phyloP scores from a whole-genome alignment of 2,329 filamentous ascomycete species.

The Epichloe sylvatica region DNA sequence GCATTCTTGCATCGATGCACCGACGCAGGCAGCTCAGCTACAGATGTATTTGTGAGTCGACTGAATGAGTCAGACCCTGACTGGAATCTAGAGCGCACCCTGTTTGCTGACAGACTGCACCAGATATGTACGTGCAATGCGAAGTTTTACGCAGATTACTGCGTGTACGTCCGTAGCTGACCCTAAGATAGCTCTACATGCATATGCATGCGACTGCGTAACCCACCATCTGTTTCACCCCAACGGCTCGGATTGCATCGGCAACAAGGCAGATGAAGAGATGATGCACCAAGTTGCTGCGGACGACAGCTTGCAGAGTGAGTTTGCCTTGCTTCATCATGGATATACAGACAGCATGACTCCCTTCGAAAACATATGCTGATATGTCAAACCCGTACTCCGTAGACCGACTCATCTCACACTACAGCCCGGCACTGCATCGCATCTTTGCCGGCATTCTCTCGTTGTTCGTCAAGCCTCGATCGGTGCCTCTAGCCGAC shows the following conservation, averaged over 20 bases:
- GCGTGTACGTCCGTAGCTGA: background rate
- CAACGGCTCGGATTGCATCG: constrained; percentile 46
- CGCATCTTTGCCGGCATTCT: constrained; percentile 31
- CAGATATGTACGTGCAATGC: constrained; percentile 4
- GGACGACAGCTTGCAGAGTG: constrained; percentile 53
- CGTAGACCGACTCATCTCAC: constrained; percentile 43
- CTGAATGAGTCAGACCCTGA: background rate
- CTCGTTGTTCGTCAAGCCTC: constrained; percentile 36
- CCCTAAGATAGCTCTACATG: constrained; percentile 33
- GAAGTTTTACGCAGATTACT: background rate
- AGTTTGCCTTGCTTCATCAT: background rate
- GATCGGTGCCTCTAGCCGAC: constrained; percentile 45
- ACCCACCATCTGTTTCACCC: constrained; percentile 58
- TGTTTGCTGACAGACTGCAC: background rate
- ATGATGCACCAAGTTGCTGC: constrained; percentile 57
- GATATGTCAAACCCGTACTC: background rate
- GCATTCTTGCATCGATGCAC: constrained; percentile 41
- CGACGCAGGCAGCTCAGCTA: constrained; percentile 16
- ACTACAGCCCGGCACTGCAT: constrained; percentile 42
- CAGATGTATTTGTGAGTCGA: constrained; percentile 47
- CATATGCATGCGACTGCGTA: constrained; percentile 55
- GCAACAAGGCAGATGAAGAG: constrained; percentile 38
- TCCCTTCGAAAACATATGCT: background rate
- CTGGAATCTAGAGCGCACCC: background rate
- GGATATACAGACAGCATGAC: background rate